A percentile compares a stretch with the other conserved stretches of the same genome.
These are phyloP conservation scores for Lactarius evosmus DNA, from an alignment of 768 basidiomycete species.

Conservation along the genomic window DNA sequence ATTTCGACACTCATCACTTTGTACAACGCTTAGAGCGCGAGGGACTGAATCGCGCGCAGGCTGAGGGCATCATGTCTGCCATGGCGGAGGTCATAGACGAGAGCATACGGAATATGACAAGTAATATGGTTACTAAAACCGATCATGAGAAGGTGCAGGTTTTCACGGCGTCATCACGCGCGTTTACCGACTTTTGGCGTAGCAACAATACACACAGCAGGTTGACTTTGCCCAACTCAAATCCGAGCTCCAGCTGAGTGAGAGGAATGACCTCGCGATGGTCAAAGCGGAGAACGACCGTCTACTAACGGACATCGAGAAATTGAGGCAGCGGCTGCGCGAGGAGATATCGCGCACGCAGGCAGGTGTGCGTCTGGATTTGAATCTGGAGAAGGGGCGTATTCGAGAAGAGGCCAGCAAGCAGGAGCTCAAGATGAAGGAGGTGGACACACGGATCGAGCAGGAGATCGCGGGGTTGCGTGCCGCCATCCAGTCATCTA, in stretches of 20 bases:
- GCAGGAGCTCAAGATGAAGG: conserved; percentile 94
- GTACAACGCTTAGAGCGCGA: conserved; percentile 87
- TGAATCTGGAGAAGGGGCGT: conserved; percentile 95
- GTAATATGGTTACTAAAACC: conserved; percentile 92
- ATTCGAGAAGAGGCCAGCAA: conserved; percentile 90
- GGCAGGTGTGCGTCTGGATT: conserved; percentile 87
- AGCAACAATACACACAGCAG: conserved; percentile 93
- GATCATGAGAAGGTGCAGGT: conserved; percentile 86
- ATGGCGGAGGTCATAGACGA: conserved; percentile 98
- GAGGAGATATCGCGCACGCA: conserved; percentile 92
- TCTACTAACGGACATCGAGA: conserved; percentile 87
- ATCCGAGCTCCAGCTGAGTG: conserved; percentile 92
- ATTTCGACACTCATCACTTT: conserved; percentile 95
- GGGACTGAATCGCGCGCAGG: conserved; percentile 86
- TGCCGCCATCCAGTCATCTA: conserved; percentile 81
- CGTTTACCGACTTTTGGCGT: conserved; percentile 1
- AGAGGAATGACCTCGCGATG: conserved; percentile 94
- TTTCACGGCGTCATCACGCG: background rate
- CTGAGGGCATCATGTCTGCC: conserved; percentile 95
- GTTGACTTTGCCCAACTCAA: conserved; percentile 97
- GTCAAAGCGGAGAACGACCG: conserved; percentile 97
- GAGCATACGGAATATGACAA: conserved; percentile 92
- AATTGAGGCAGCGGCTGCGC: conserved; percentile 87
- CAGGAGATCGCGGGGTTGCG: conserved; percentile 87
- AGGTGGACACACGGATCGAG: conserved; percentile 96